Evolutionary conservation across 1,284 basidiomycete genomes (phyloP), one percentile per base, ranked within the genome.

Genomic region (Hemileccinum hortonii): DNA sequence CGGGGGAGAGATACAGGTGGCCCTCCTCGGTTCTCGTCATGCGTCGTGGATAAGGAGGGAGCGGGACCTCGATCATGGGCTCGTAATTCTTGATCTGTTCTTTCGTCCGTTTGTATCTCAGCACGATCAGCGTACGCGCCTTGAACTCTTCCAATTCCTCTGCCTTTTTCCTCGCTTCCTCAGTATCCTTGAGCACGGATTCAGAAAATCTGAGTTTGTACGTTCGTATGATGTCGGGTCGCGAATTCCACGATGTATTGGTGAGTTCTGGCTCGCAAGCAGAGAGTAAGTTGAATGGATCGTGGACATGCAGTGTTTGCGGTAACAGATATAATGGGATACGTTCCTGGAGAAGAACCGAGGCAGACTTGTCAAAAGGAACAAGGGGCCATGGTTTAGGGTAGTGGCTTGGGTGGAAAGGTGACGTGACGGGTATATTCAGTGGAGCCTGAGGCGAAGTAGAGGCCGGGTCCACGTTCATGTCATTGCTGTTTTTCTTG

Each of bases 1-100:
- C n/a, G 0, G 73, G 72, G 0, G 70, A 69, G 33, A 79, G 36
- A 45, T 76, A 79, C 8, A 79, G 55, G 53, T 79, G 76, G 0
- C 72, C 69, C 44, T 73, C 73, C 8, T 63, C 60, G 6, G 63
- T 54, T 30, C 37, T 46, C 3, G 54, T 62, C 8, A 24, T 15
- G 8, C 49, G 52, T 16, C 50, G 50, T 0, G 38, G 42, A 42
- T 56, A 58, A 33, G 57, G 55, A 16, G 66, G 66, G 14, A 67
- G 54, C 0, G 53, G 45, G 4, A 66, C 53, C 32, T 64, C 61
- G 39, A 69, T 58, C 4, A 47, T 4, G 0, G 63, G 65, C 6
- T 66, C 63, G 15, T 45, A 12, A 6, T 55, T 54, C 29, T 55
- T 24, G 36, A 57, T 49, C 26, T 62, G 61, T 37, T 55, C 51